A percentile compares a stretch with the other conserved stretches of the same genome.
These are phyloP conservation scores for Actinomortierella wolfii DNA, from an alignment of 371 early-diverging fungal species.

Conservation along the genomic window DNA sequence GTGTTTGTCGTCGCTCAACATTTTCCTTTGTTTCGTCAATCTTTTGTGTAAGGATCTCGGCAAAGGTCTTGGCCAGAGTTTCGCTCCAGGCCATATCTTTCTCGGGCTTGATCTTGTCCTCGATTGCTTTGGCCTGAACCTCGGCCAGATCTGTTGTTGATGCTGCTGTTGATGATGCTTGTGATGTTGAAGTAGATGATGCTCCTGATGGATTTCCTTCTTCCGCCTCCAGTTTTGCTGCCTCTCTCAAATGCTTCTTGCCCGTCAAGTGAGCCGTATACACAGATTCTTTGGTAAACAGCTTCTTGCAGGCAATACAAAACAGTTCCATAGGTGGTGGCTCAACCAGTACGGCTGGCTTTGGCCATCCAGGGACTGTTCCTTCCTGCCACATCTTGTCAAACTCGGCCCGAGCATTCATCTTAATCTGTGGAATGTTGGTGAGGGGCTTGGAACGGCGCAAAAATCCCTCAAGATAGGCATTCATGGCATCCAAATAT, in stretches of 20 bases:
- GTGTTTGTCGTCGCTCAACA: slow-evolving; percentile 93
- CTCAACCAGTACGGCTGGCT: slow-evolving; percentile 41
- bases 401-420: slow-evolving; percentile 59
- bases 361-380: slow-evolving; percentile 69
- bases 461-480: slow-evolving; percentile 82
- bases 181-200: slow-evolving; percentile 9
- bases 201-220: too few species aligned
- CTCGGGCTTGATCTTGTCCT: slow-evolving; percentile 55
- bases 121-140: slow-evolving; percentile 46
- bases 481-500: slow-evolving; percentile 63
- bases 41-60: slow-evolving; percentile 59
- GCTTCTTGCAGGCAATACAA: slow-evolving; percentile 85
- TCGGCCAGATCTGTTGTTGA: slow-evolving; percentile 50
- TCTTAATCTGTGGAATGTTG: slow-evolving; percentile 60
- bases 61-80: slow-evolving; percentile 62
- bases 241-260: slow-evolving; percentile 90
- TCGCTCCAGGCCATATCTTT: slow-evolving; percentile 70
- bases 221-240: slow-evolving; percentile 52
- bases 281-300: slow-evolving; percentile 85
- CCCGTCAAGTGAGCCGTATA: slow-evolving; percentile 86
- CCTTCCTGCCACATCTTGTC: slow-evolving; percentile 65
- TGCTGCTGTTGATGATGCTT: slow-evolving; percentile 13
- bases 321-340: slow-evolving; percentile 58
- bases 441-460: slow-evolving; percentile 80
- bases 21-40: slow-evolving; percentile 85